Conservation (phyloP, 2,329 filamentous ascomycete genomes). For the Scytalidium sp. region DNA sequence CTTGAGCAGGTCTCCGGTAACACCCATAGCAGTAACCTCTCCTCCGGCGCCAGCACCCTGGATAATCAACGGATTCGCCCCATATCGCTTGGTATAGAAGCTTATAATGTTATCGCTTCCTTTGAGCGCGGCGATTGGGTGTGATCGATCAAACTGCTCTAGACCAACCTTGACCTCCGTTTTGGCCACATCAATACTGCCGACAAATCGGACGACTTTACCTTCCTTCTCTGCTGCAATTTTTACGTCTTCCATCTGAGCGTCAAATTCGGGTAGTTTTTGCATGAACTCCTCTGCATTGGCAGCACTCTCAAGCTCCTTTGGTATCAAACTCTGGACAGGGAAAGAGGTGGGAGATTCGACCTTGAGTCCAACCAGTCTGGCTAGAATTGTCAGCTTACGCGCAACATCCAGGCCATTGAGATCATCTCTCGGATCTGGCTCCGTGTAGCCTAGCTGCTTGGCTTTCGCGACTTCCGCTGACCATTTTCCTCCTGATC, state of each 20-base stretch:
- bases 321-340: constrained; percentile 89
- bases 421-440: constrained; percentile 80
- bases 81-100: constrained; percentile 96
- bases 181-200: constrained; percentile 81
- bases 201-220: constrained; percentile 92
- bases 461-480: constrained; percentile 91
- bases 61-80: constrained; percentile 84
- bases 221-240: constrained; percentile 78
- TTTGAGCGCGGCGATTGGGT: constrained; percentile 91
- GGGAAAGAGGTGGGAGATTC: constrained; percentile 86
- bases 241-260: constrained; percentile 87
- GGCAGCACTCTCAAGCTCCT: constrained; percentile 72
- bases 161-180: constrained; percentile 88
- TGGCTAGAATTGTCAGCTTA: constrained; percentile 91
- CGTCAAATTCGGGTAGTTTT: constrained; percentile 77
- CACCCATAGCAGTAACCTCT: constrained; percentile 96
- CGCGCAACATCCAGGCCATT: constrained; percentile 90
- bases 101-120: constrained; percentile 99
- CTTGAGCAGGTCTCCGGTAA: constrained; percentile 90
- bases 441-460: constrained; percentile 87
- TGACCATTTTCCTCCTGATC: constrained; percentile 78
- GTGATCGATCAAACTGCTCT: constrained; percentile 81
- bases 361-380: constrained; percentile 77
- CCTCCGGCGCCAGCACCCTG: constrained; percentile 93
- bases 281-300: constrained; percentile 85